phyloP scores from a whole-genome alignment of 2,329 filamentous ascomycete species.

The Nectriaceae sp. region DNA sequence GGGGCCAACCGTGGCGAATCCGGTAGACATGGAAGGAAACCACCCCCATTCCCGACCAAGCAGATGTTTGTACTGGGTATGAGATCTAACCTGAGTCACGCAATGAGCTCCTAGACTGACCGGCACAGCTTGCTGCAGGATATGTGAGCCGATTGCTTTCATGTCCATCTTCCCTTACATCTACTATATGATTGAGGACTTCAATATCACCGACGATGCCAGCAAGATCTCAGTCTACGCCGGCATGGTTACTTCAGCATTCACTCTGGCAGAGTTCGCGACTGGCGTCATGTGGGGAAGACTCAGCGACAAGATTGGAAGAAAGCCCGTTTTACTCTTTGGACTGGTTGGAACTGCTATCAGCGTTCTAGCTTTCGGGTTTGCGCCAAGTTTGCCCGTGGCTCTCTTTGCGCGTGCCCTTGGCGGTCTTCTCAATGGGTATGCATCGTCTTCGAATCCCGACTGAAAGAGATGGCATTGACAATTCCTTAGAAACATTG shows the following conservation, averaged over 20 bases:
- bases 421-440: conserved; percentile 91
- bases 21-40: conserved; percentile 21
- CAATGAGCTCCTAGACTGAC: conserved; percentile 12
- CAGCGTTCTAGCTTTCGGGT: conserved; percentile 91
- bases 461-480: too few species aligned
- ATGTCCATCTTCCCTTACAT: conserved; percentile 99
- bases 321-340: conserved; percentile 87
- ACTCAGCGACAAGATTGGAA: conserved; percentile 86
- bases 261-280: conserved; percentile 93
- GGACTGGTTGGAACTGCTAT: conserved; percentile 89
- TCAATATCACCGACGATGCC: conserved; percentile 77
- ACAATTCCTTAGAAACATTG: conserved; percentile 75
- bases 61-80: conserved; percentile 57
- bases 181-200: conserved; percentile 95
- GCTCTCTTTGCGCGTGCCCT: conserved; percentile 86
- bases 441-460: too few species aligned
- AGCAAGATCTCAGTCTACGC: conserved; percentile 87
- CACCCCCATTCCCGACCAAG: conserved; percentile 39
- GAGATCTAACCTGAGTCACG: not conserved
- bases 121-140: conserved; percentile 77
- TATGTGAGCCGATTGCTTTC: conserved; percentile 98
- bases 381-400: conserved; percentile 77
- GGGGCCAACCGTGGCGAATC: conserved; percentile 24
- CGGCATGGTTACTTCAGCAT: conserved; percentile 94
- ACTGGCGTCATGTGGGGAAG: conserved; percentile 92